Evolutionary conservation across 2,329 filamentous ascomycete species (phyloP), one percentile per base, ranked within the genome.

Genomic region (Colletotrichum sp.): DNA sequence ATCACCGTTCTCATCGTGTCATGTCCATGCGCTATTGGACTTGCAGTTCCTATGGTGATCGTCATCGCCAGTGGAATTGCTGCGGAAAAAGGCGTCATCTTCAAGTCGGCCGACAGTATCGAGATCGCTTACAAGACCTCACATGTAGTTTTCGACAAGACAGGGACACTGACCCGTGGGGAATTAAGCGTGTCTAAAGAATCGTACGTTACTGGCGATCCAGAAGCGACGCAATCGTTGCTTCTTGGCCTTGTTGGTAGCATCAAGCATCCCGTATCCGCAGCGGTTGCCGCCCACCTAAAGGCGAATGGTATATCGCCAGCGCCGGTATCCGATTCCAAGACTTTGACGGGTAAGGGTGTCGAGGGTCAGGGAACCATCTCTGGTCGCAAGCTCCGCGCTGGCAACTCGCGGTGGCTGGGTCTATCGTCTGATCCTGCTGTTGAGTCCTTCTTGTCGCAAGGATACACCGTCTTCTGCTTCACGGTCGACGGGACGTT

Each of bases 111-210:
- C 0, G 87, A 91, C 56, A 88, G 88, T 3, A 90, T 95, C 24
- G 94, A 96, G 80, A 83, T 89, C 1, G 92, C 90, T 0, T 85
- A 89, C 69, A 92, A 90, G 74, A 85, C 90, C 0, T 88, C 91
- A 0, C 91, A 96, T 78, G 89, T 96, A 3, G 88, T 96, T 0
- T 94, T 96, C 78, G 94, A 96, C 85, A 96, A 96, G 83, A 96
- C 95, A 0, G 94, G 94, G 0, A 96, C 94, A 0, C 81, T 96
- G 10, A 96, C 94, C 0, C 81, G 86, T 30, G 93, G 92, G 0
- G 86, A 88, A 4, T 78, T 94, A 36, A 82, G 84, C 59, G 82
- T 90, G 70, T 81, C 81, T 74, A 30, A 81, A 68, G 81, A 89
- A 79, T 48, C 84, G 74, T 79, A 83, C 84, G 9, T 78, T 38